Base-by-base conservation (phyloP, 805 yeast species). In the Phaffomyces opuntiae region DNA sequence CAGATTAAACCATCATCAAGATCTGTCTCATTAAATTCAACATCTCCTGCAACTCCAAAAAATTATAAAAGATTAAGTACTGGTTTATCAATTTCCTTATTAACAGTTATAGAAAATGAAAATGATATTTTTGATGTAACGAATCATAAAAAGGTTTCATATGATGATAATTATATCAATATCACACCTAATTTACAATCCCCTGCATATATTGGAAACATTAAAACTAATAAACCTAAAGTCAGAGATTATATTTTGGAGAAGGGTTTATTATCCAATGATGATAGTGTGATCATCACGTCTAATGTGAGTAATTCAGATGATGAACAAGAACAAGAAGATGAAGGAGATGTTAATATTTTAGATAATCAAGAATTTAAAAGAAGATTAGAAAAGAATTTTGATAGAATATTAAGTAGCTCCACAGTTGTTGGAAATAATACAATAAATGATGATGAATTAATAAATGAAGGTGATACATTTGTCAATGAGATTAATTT, bases 51-150 rank as follows among this genome's bases (percentile, higher is more conserved):
- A n/a, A 33, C 52, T 11, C 42, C 53, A 12, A 44, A 49, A 12
- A 43, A 42, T 14, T 50, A 50, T 35, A 60, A 57, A 38, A 51
- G 64, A 42, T 36, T 52, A 14, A 60, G 63, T 40, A 54, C 60
- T 3, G 66, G 66, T 1, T 46, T 62, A 3, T 44, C 56, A 4
- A 42, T 62, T 5, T 53, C 64, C 12, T 43, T 62, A 21, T 39
- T 62, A 26, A 62, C 63, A 1, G 63, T 62, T 7, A 36, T 55
- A 21, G 66, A 62, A 33, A 55, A 50, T 25, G 44, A 52, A 8
- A 32, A 34, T 26, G 35, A 19, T 25, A 9, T 14, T n/a, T 14
- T 29, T 36, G 48, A 45, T 9, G 13, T n/a, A 14, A 34, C 36
- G 6, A 5, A 32, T 2, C 42, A 42, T 21, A 45, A 50, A 37